A percentile compares a stretch with the other conserved stretches of the same genome.
Conservation (phyloP, 2,329 filamentous ascomycete genomes). For the Byssochlamys sp. region DNA sequence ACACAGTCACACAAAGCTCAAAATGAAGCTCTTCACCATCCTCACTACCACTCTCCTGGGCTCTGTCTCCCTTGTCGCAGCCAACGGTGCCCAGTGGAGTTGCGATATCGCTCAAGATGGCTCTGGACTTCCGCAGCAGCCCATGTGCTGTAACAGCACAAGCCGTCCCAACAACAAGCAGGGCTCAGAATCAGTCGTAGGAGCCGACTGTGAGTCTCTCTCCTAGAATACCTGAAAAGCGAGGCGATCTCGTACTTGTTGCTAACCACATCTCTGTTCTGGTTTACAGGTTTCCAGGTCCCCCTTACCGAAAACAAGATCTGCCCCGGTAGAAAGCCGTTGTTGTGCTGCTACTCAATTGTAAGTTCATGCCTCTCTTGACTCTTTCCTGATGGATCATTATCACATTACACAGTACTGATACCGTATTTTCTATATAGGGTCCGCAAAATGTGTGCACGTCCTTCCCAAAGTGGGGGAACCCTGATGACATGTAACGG, state of each 20-base stretch:
- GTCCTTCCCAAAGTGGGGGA: neutral
- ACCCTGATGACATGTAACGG: neutral
- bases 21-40: neutral
- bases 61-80: neutral
- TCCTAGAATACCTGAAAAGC: neutral
- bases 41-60: neutral
- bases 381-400: neutral
- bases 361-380: neutral
- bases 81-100: neutral
- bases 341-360: neutral
- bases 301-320: neutral
- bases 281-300: neutral
- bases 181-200: neutral
- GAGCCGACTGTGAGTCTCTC: neutral
- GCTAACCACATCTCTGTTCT: neutral
- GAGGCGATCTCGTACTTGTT: neutral
- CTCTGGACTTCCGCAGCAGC: constrained; percentile 3
- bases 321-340: neutral
- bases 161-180: neutral
- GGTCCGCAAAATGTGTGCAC: neutral
- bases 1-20: neutral
- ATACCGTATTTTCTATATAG: neutral
- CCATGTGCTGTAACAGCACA: constrained; percentile 4
- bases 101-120: constrained; percentile 7
- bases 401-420: neutral